These are phyloP conservation scores for Gracilaria vermiculophylla DNA, from an alignment of 23 red algal genomes.

Conservation along the genomic window DNA sequence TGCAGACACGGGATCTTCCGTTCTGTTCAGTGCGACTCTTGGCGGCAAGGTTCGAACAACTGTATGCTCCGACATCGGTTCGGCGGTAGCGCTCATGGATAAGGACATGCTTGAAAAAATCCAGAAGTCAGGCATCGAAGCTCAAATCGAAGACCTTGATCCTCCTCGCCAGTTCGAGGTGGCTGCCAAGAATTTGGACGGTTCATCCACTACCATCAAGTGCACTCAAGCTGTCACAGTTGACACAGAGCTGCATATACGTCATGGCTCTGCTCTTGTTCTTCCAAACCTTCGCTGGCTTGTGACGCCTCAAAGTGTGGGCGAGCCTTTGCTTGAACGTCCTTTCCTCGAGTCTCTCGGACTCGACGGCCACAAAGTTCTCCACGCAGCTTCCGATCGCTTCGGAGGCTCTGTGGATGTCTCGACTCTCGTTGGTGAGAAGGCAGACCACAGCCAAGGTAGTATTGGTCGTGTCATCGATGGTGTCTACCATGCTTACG, in stretches of 20 bases:
- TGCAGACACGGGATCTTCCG: too few species aligned
- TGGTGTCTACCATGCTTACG: slow-evolving; percentile 39
- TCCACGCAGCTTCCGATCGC: background rate
- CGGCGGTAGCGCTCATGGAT: too few species aligned
- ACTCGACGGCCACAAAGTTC: background rate
- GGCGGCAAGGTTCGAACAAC: too few species aligned
- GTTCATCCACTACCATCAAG: too few species aligned
- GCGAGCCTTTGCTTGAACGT: background rate
- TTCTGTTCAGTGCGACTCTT: too few species aligned
- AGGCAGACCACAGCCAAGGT: background rate
- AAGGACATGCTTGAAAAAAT: too few species aligned
- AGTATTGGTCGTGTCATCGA: background rate
- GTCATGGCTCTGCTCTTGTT: background rate
- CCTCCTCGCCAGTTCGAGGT: too few species aligned
- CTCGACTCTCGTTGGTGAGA: background rate
- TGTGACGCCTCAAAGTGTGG: slow-evolving; percentile 5
- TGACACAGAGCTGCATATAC: slow-evolving; percentile 5
- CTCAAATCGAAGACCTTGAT: too few species aligned
- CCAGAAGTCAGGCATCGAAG: too few species aligned
- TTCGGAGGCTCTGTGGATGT: background rate
- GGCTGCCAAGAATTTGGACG: too few species aligned
- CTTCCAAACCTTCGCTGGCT: background rate
- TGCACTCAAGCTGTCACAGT: too few species aligned
- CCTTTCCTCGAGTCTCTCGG: slow-evolving; percentile 12
- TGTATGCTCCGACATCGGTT: too few species aligned